These are phyloP conservation scores for Diaporthe sp. DNA, from an alignment of 2,329 filamentous ascomycete species.

Conservation along the genomic window DNA sequence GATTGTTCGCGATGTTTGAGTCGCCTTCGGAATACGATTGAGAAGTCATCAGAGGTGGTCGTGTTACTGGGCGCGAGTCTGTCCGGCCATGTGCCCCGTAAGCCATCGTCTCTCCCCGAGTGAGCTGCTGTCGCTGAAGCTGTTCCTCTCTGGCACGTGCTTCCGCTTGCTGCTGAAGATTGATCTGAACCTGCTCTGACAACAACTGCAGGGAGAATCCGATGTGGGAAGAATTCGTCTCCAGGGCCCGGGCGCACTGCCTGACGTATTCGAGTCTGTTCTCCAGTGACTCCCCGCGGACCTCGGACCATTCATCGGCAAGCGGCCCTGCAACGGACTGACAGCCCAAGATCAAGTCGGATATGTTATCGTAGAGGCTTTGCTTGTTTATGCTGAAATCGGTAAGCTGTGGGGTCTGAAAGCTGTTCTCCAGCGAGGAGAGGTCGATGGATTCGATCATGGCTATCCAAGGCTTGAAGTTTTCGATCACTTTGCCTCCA, in stretches of 20 bases:
- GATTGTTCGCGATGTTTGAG: conserved; percentile 56
- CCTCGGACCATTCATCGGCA: conserved; percentile 94
- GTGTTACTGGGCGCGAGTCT: conserved; percentile 63
- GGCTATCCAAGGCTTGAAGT: conserved; percentile 89
- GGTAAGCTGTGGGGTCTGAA: conserved; percentile 84
- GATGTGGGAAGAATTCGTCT: conserved; percentile 87
- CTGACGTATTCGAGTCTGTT: conserved; percentile 85
- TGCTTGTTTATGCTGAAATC: conserved; percentile 95
- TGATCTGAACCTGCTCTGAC: conserved; percentile 79
- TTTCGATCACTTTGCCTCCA: conserved; percentile 84
- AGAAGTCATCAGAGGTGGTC: conserved; percentile 62
- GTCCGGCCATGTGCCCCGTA: conserved; percentile 66
- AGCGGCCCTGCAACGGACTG: conserved; percentile 92
- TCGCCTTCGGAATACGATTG: conserved; percentile 76
- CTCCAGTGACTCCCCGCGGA: conserved; percentile 90
- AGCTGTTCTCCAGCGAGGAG: conserved; percentile 78
- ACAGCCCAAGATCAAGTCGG: conserved; percentile 87
- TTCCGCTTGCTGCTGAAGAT: conserved; percentile 60
- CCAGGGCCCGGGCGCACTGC: conserved; percentile 80
- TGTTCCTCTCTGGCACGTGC: conserved; percentile 56
- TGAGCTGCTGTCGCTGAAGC: conserved; percentile 61
- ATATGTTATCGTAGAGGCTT: conserved; percentile 90
- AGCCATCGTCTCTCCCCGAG: conserved; percentile 67
- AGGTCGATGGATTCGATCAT: conserved; percentile 94
- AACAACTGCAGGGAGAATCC: conserved; percentile 89